Base-by-base conservation (phyloP, 2,329 filamentous ascomycete species). In the Hypoxylon sp. region DNA sequence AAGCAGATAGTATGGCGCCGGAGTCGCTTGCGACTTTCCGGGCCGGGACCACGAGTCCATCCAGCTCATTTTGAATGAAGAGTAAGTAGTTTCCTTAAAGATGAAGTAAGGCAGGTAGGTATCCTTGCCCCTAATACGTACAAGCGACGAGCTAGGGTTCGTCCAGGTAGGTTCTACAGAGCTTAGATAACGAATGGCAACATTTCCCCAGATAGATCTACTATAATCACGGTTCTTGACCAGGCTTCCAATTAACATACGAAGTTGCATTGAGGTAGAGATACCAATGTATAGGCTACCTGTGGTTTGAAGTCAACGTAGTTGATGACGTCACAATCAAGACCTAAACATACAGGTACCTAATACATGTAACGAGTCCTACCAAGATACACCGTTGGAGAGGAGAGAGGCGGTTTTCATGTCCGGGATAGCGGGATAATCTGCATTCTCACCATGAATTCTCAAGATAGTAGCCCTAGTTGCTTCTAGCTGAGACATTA, bases 1-100 rank as follows among this genome's bases (percentile, higher is more conserved):
- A 0, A 80, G 78, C 25, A 88, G 78, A 70, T 89, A 89, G 51
- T 83, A 82, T 0, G 86, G 87, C 8, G 84, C 82, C 9, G 86
- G 86, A 0, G 76, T 79, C 5, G 79, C 74, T 68, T 81, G 78
- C 9, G 75, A 75, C 53, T 82, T 81, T 45, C 72, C 73, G 0
- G 79, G 80, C 0, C 79, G 77, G 5, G 77, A 80, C 78, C 79
- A 81, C 11, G 77, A 78, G 70, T 80, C 79, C 78, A 80, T 81
- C 79, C 79, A 80, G 37, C 76, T 80, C 80, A 81, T 81, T 32
- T 54, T 37, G 34, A 32, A 32, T 6, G 19, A 34, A 14, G 19
- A 11, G 19, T 14, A 12, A 19, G 23, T 55, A 19, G n/a, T 14
- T 34, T 16, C 2, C n/a, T 23, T 37, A 16, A 27, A n/a, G 30